Evolutionary conservation across 306 rosid species (phyloP).

Genomic region (Oxytropis ochrocephala): DNA sequence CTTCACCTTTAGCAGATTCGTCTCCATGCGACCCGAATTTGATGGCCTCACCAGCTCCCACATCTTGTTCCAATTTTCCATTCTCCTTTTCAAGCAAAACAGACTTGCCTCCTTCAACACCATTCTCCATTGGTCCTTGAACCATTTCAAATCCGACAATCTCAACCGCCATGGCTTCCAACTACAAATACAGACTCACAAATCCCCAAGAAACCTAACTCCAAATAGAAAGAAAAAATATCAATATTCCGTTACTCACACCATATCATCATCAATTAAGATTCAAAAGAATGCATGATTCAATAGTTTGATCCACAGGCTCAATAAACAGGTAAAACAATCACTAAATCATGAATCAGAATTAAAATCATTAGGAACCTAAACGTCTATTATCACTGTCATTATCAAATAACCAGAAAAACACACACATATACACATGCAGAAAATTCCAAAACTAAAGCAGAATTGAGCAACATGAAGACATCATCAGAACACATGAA

Average conservation of each 20-base stretch:
- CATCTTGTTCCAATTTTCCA: constrained; percentile 48
- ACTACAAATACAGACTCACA: constrained; percentile 32
- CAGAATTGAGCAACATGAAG: neutral
- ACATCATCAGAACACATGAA: neutral
- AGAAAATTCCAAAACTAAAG: neutral
- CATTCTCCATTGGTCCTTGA: constrained; percentile 53
- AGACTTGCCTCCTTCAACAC: constrained; percentile 40
- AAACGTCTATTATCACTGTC: neutral
- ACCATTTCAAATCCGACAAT: constrained; percentile 84
- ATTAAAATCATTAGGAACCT: neutral
- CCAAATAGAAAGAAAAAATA: neutral
- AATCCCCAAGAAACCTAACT: constrained; percentile 34
- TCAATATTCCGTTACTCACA: neutral
- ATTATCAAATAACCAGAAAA: neutral
- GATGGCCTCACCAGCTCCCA: constrained; percentile 45
- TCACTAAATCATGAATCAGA: neutral
- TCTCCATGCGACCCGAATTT: constrained; percentile 87
- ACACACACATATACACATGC: neutral
- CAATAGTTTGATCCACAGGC: constrained; percentile 8
- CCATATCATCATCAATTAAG: neutral
- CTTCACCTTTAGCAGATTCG: constrained; percentile 55
- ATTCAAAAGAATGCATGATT: constrained; percentile 10
- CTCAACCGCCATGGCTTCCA: constrained; percentile 63
- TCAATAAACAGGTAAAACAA: neutral
- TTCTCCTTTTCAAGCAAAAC: constrained; percentile 44